Evolutionary conservation across 805 yeast genomes (phyloP).

Genomic region (Schwanniomyces occidentalis): DNA sequence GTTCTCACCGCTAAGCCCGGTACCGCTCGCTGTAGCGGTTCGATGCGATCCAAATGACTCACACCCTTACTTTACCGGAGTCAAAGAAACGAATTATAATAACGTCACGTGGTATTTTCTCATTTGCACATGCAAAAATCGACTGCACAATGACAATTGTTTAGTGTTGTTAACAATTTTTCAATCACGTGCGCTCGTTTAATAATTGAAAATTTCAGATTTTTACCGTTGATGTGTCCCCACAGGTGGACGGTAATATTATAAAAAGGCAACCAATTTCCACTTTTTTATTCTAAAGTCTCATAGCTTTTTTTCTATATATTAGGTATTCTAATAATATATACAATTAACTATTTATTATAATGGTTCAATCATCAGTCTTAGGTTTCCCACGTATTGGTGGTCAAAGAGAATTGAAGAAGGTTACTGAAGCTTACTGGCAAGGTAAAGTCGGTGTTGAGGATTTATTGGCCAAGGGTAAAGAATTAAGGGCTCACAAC

Average conservation of each 20-base stretch:
- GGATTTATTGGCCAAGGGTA: slow-evolving; percentile 87
- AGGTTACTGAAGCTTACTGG: slow-evolving; percentile 99
- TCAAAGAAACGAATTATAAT: not conserved
- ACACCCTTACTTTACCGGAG: not conserved
- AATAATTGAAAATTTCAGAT: slow-evolving; percentile 1
- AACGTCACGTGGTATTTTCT: not conserved
- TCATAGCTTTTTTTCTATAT: not conserved
- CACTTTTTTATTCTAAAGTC: not conserved
- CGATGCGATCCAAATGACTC: too few relatives aligned
- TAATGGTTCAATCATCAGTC: slow-evolving; percentile 94
- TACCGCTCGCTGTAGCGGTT: too few relatives aligned
- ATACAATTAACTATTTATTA: slow-evolving; percentile 1
- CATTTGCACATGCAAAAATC: too few relatives aligned
- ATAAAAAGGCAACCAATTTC: slow-evolving; percentile 3
- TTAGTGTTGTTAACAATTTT: too few relatives aligned
- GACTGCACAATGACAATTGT: too few relatives aligned
- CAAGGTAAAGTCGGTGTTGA: slow-evolving; percentile 85
- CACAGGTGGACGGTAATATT: not conserved
- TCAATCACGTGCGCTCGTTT: slow-evolving; percentile 2
- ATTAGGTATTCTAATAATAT: slow-evolving; percentile 2
- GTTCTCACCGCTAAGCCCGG: too few relatives aligned
- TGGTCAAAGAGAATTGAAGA: slow-evolving; percentile 98
- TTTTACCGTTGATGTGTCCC: slow-evolving; percentile 3
- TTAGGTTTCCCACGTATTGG: slow-evolving; percentile 99
- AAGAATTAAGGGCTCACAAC: slow-evolving; percentile 92